A percentile compares a stretch with the other conserved stretches of the same genome.
Conservation (phyloP, 768 basidiomycete species). For the Boletus reticulatus region DNA sequence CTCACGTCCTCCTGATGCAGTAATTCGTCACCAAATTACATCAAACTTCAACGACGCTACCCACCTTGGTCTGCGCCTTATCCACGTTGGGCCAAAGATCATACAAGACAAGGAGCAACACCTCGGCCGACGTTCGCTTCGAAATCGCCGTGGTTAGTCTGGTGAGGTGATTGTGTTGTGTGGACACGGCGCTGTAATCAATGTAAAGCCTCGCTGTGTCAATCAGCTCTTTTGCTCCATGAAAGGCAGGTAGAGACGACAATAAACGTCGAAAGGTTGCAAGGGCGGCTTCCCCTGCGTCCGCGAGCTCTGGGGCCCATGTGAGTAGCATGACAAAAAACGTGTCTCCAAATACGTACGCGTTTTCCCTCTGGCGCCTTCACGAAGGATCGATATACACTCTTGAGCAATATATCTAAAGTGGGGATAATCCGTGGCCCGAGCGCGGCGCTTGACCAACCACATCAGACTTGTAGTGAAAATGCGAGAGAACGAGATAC, state of each 20-base stretch:
- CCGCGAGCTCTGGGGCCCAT: slow-evolving; percentile 28
- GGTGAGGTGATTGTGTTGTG: slow-evolving; percentile 29
- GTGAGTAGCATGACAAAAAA: slow-evolving; percentile 1
- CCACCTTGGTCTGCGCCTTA: slow-evolving; percentile 38
- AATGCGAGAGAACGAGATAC: not conserved
- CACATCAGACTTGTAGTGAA: slow-evolving; percentile 2
- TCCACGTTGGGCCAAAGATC: slow-evolving; percentile 50
- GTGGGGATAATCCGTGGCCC: slow-evolving; percentile 87
- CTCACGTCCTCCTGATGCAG: slow-evolving; percentile 22
- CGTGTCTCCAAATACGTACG: slow-evolving; percentile 29
- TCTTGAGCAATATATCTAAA: slow-evolving; percentile 70
- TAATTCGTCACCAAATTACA: not conserved
- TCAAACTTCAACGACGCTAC: not conserved
- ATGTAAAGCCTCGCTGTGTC: slow-evolving; percentile 58
- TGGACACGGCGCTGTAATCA: slow-evolving; percentile 32
- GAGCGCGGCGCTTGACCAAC: slow-evolving; percentile 55
- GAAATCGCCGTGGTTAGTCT: slow-evolving; percentile 61
- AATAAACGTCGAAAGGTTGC: slow-evolving; percentile 67
- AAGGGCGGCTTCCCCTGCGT: slow-evolving; percentile 34
- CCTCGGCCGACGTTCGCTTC: slow-evolving; percentile 66
- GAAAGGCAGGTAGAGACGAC: slow-evolving; percentile 78
- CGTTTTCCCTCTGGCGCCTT: slow-evolving; percentile 30
- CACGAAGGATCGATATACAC: slow-evolving; percentile 48
- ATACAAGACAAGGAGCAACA: slow-evolving; percentile 62
- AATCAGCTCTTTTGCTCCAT: slow-evolving; percentile 59